phyloP scores from a whole-genome alignment of 2,329 filamentous ascomycete genomes.

The Exophiala xenobiotica region DNA sequence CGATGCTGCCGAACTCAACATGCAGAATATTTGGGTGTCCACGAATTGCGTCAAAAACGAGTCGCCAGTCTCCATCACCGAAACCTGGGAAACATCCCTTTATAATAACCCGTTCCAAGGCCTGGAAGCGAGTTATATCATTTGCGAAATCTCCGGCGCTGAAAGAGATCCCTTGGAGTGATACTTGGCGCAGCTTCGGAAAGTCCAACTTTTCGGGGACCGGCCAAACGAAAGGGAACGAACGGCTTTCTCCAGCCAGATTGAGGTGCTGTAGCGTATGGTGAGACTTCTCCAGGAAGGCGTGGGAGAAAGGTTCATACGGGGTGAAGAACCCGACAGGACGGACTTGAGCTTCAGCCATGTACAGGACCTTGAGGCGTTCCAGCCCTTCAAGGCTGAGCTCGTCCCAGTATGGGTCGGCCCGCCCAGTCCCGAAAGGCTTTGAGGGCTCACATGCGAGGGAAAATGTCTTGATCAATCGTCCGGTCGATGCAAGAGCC shows the following conservation, averaged over 20 bases:
- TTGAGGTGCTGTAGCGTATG: too few relatives aligned
- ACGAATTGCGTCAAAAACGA: constrained; percentile 1
- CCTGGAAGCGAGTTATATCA: background rate
- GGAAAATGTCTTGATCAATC: background rate
- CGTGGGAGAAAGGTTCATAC: too few relatives aligned
- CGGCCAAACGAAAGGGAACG: too few relatives aligned
- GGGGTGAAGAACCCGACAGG: too few relatives aligned
- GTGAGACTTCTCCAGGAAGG: too few relatives aligned
- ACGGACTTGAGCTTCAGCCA: too few relatives aligned
- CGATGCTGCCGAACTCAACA: background rate
- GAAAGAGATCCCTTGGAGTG: background rate
- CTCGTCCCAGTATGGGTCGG: background rate
- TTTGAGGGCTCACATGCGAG: background rate
- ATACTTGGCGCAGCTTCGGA: background rate
- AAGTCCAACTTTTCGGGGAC: background rate
- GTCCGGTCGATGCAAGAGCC: background rate
- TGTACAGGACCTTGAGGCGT: too few relatives aligned
- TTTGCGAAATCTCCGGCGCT: background rate
- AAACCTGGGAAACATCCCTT: background rate
- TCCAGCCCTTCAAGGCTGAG: background rate
- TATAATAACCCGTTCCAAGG: background rate
- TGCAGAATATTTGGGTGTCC: background rate
- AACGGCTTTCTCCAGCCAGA: too few relatives aligned
- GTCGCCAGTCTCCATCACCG: background rate
- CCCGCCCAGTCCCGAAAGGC: too few relatives aligned